Base-by-base conservation (phyloP, 768 basidiomycete genomes). In the Mycena epipterygia region DNA sequence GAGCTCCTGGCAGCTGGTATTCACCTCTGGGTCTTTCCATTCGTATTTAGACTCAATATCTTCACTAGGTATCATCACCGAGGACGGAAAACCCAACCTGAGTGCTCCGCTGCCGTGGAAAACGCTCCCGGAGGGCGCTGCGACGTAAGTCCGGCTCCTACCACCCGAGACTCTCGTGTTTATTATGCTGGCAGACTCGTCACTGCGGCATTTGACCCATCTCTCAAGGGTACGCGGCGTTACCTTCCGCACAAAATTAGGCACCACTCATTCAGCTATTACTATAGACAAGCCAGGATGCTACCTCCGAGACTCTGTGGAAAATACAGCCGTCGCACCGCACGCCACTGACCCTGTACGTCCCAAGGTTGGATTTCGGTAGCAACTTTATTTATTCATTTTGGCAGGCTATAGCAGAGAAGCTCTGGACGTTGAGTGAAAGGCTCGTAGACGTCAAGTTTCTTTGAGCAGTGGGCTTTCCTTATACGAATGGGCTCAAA, bases 161-260 rank as follows among this genome's bases (percentile, higher is more conserved):
- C 30, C 19, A 6, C 8, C 25, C 3, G 23, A 32, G 2, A 27
- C 23, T 1, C 21, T 4, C 1, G 1, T 16, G 1, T 13, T 23
- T 4, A 46, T 12, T 17, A 44, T 14, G 2, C 1, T 35, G 4
- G 0, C 53, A 70, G 72, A 44, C 44, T 52, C 8, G 25, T 73
- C 27, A 44, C 41, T 1, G 72, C 72, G 4, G 68, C 72, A 9
- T 73, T 73, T 16, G 72, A 73, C 46, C 68, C 68, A 25, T 59
- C 67, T 33, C 58, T 72, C 33, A 61, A 64, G 23, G 67, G 71
- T 68, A 1, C 23, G 62, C 30, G 3, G 19, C 5, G 6, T 39
- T 33, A 14, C 1, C 32, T 23, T 8, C 17, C 12, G 6, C 16
- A 7, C 13, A 44, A 21, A 29, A 35, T 0, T 27, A 48, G 23